Conservation (phyloP, 805 yeast genomes). For the Suhomyces sp. region DNA sequence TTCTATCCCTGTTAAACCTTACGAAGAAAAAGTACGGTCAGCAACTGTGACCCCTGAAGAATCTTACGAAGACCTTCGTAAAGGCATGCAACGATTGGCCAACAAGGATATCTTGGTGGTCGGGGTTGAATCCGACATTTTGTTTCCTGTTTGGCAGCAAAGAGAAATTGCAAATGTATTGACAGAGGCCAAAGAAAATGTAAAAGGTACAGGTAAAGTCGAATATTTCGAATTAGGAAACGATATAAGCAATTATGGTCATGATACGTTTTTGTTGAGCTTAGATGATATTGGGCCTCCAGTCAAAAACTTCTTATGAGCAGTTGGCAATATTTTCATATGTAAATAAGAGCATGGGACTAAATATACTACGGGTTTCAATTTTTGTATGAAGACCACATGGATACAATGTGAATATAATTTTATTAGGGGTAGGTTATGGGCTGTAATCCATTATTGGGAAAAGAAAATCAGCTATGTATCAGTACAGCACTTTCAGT, state of each 20-base stretch:
- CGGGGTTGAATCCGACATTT: constrained; percentile 90
- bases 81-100: constrained; percentile 64
- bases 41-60: constrained; percentile 53
- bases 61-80: constrained; percentile 56
- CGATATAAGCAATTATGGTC: constrained; percentile 81
- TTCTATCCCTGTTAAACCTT: constrained; percentile 51
- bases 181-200: constrained; percentile 31
- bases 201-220: constrained; percentile 16
- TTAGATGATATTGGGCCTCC: constrained; percentile 79
- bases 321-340: too few relatives aligned
- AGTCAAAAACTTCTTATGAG: constrained; percentile 55
- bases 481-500: too few relatives aligned
- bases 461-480: too few relatives aligned
- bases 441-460: too few relatives aligned
- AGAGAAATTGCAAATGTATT: constrained; percentile 70
- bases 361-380: too few relatives aligned
- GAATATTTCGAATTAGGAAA: constrained; percentile 70
- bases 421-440: too few relatives aligned
- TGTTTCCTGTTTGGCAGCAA: constrained; percentile 96
- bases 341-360: too few relatives aligned
- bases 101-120: constrained; percentile 70
- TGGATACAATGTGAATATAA: too few relatives aligned
- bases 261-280: constrained; percentile 84
- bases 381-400: too few relatives aligned
- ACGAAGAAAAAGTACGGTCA: constrained; percentile 49